Evolutionary conservation across 805 yeast genomes (phyloP).

Genomic region (Pichia kluyveri): DNA sequence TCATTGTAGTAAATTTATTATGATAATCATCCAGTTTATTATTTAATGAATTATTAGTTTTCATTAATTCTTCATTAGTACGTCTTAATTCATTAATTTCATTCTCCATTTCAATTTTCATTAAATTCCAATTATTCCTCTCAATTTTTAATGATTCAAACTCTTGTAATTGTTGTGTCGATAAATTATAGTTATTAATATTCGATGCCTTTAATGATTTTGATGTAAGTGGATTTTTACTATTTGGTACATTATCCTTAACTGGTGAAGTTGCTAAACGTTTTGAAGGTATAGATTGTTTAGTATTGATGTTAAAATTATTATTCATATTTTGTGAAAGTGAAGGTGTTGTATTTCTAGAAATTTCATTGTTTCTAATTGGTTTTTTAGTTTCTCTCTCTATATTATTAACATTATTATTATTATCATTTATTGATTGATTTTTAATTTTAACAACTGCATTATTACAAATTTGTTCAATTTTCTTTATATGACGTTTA

Average conservation of each 20-base stretch:
- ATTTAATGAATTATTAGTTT: conserved; percentile 28
- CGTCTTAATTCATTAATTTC: conserved; percentile 22
- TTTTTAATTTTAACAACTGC: conserved; percentile 38
- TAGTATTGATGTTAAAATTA: not conserved
- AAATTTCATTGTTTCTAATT: not conserved
- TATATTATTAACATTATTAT: no score
- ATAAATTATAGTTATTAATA: conserved; percentile 4
- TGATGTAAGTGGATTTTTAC: conserved; percentile 21
- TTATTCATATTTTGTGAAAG: not conserved
- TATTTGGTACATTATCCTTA: conserved; percentile 24
- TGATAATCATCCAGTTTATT: conserved; percentile 32
- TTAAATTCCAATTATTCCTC: conserved; percentile 38
- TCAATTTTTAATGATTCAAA: conserved; percentile 44
- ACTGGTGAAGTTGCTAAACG: conserved; percentile 66
- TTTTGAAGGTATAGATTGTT: conserved; percentile 44
- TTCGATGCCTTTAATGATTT: conserved; percentile 17
- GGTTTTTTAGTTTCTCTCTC: not conserved
- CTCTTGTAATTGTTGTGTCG: conserved; percentile 32
- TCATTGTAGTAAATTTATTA: conserved; percentile 42
- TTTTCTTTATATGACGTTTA: conserved; percentile 55
- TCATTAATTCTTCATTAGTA: conserved; percentile 24
- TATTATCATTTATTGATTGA: not conserved
- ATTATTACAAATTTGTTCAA: conserved; percentile 45
- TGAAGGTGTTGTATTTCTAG: not conserved
- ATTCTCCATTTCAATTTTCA: conserved; percentile 21